Evolutionary conservation across 2,329 filamentous ascomycete species (phyloP).

Genomic region (Sporothrix humicola): DNA sequence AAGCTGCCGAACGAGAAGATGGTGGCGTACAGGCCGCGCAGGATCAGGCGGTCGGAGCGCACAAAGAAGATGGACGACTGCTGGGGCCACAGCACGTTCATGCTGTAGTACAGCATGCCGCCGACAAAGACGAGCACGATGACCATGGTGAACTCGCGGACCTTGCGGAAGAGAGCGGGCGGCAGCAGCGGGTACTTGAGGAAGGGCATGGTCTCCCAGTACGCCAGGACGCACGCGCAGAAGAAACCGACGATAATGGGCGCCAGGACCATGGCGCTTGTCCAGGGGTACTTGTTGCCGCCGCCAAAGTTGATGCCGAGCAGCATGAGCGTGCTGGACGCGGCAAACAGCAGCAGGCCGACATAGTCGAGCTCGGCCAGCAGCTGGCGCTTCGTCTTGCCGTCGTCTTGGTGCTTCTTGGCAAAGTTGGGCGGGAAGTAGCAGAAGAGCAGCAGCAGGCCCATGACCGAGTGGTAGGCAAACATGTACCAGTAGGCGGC

Average conservation of each 20-base stretch:
- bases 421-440: conserved; percentile 47
- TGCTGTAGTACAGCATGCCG: conserved; percentile 45
- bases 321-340: conserved; percentile 42
- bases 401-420: conserved; percentile 43
- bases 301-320: conserved; percentile 43
- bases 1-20: conserved; percentile 44
- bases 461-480: conserved; percentile 38
- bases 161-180: conserved; percentile 41
- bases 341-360: conserved; percentile 41
- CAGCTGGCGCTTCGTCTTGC: conserved; percentile 41
- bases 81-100: conserved; percentile 44
- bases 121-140: conserved; percentile 44
- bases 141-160: conserved; percentile 40
- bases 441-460: conserved; percentile 41
- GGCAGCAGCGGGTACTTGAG: conserved; percentile 44
- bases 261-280: conserved; percentile 40
- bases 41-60: conserved; percentile 34
- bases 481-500: conserved; percentile 40
- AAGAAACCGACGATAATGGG: conserved; percentile 43
- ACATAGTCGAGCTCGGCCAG: conserved; percentile 48
- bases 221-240: conserved; percentile 42
- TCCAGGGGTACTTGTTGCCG: conserved; percentile 44
- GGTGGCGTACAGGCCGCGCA: conserved; percentile 42
- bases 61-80: conserved; percentile 53
- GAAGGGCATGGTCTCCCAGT: conserved; percentile 42